Evolutionary conservation across 257 asterid species (phyloP).

Genomic region (Thymus mandschuricus): DNA sequence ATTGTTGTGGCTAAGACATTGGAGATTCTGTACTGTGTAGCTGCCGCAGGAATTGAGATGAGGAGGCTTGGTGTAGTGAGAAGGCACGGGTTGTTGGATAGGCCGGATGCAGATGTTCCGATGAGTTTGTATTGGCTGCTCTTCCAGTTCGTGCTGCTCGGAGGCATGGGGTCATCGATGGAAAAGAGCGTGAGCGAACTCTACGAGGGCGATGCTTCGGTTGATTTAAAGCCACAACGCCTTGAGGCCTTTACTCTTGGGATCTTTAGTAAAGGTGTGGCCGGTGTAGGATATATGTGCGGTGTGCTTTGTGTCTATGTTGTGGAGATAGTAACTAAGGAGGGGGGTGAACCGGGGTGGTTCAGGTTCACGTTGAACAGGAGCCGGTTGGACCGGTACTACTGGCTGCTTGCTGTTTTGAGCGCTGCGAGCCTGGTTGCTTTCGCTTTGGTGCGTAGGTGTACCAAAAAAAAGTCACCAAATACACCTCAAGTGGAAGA

Average conservation of each 20-base stretch:
- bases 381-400: constrained; percentile 63
- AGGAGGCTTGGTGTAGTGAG: constrained; percentile 44
- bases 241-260: not conserved
- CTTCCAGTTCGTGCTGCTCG: constrained; percentile 58
- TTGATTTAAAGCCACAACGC: not conserved
- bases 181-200: constrained; percentile 37
- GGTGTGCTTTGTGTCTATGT: constrained; percentile 47
- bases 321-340: constrained; percentile 49
- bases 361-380: constrained; percentile 49
- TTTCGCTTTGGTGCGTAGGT: constrained; percentile 34
- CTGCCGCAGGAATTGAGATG: constrained; percentile 54
- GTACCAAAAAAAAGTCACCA: not conserved
- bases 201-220: constrained; percentile 9
- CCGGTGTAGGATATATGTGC: constrained; percentile 51
- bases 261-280: constrained; percentile 33
- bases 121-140: constrained; percentile 56
- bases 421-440: constrained; percentile 41
- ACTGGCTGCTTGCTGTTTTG: constrained; percentile 51
- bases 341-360: constrained; percentile 48
- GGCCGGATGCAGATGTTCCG: constrained; percentile 44
- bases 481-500: too few species aligned
- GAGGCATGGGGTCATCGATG: constrained; percentile 44
- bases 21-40: constrained; percentile 48
- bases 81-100: constrained; percentile 32
- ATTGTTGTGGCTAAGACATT: constrained; percentile 44